These are phyloP conservation scores for Filosporella fistucella DNA, from an alignment of 495 filamentous ascomycete species.

Conservation along the genomic window DNA sequence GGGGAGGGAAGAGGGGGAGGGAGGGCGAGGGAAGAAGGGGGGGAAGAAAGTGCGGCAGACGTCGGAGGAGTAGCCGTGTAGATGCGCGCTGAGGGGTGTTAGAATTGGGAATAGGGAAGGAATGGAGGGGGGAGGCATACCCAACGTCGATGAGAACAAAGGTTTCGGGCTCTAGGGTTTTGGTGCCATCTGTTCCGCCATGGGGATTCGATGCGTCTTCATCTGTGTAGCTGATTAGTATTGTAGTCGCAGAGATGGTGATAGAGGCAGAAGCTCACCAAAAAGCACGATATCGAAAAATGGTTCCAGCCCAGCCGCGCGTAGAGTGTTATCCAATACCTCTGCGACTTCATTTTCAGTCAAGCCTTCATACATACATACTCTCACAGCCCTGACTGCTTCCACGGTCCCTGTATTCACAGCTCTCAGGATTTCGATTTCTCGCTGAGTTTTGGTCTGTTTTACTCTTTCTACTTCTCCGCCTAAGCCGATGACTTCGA, in stretches of 20 bases:
- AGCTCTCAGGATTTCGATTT: slow-evolving; percentile 46
- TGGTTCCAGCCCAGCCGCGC: slow-evolving; percentile 39
- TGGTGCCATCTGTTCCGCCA: slow-evolving; percentile 45
- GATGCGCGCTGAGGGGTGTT: slow-evolving; percentile 36
- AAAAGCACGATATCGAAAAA: slow-evolving; percentile 58
- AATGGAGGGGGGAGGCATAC: slow-evolving; percentile 21
- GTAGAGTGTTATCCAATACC: slow-evolving; percentile 43
- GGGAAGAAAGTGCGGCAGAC: slow-evolving; percentile 53
- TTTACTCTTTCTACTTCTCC: slow-evolving; percentile 44
- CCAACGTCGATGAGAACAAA: slow-evolving; percentile 55
- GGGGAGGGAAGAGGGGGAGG: slow-evolving; percentile 4
- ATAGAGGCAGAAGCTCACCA: slow-evolving; percentile 17
- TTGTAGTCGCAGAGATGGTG: background rate
- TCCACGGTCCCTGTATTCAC: slow-evolving; percentile 55
- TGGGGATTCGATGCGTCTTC: slow-evolving; percentile 50
- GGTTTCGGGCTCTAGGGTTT: slow-evolving; percentile 40
- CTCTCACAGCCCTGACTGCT: slow-evolving; percentile 47
- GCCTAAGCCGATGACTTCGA: slow-evolving; percentile 40
- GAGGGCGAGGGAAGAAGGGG: slow-evolving; percentile 28
- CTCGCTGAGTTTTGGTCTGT: slow-evolving; percentile 43
- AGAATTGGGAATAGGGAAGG: slow-evolving; percentile 1
- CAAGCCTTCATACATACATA: slow-evolving; percentile 44
- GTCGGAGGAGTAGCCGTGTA: slow-evolving; percentile 53
- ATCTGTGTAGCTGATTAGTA: slow-evolving; percentile 13
- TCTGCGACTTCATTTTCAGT: slow-evolving; percentile 45